Evolutionary conservation across 441 rosid species (phyloP).

Genomic region (Euphorbia celastroides): DNA sequence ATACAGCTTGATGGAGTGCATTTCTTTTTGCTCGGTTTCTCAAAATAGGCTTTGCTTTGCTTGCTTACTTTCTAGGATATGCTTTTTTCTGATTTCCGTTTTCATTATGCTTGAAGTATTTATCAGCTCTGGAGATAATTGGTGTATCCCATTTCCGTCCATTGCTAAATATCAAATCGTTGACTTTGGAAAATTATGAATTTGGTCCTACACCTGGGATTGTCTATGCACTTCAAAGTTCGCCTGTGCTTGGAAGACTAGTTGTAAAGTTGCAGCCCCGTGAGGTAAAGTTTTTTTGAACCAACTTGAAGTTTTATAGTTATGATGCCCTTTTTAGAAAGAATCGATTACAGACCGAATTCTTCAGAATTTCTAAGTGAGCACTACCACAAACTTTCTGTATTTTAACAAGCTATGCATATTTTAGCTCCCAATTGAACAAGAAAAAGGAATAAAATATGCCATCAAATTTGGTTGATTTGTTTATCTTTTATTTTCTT

Average conservation of each 20-base stretch:
- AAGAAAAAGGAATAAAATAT: too few species aligned
- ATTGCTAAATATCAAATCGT: neutral
- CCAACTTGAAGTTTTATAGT: neutral
- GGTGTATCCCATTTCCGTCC: neutral
- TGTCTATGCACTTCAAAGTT: neutral
- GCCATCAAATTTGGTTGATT: neutral
- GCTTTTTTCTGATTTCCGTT: neutral
- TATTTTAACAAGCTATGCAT: too few species aligned
- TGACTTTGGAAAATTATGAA: neutral
- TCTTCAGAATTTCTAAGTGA: too few species aligned
- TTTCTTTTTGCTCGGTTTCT: neutral
- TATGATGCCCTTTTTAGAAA: too few species aligned
- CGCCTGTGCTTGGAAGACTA: neutral
- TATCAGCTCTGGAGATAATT: neutral
- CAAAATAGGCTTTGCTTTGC: too few species aligned
- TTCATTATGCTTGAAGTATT: neutral
- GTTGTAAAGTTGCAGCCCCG: neutral
- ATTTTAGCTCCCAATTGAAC: too few species aligned
- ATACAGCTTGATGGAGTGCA: neutral
- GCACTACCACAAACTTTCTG: too few species aligned
- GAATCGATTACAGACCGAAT: too few species aligned
- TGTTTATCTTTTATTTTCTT: neutral
- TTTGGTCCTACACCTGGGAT: neutral
- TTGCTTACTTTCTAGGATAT: too few species aligned
- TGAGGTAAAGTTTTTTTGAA: neutral